Base-by-base conservation (phyloP, 2,329 filamentous ascomycete species). In the Pseudopyricularia cyperi region DNA sequence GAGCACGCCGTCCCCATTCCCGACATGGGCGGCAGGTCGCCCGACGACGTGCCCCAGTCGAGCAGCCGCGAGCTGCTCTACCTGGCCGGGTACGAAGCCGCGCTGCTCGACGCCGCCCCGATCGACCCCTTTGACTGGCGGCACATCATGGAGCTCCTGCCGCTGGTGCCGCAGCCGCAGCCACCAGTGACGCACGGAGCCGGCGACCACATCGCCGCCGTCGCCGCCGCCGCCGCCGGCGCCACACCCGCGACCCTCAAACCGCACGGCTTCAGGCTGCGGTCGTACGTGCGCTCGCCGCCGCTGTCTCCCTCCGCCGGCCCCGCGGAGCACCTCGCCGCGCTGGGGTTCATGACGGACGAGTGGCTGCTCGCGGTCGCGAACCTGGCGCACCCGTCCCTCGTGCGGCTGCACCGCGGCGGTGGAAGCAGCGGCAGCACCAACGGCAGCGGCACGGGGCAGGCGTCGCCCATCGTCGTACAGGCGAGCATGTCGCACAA, bases 101-200 rank as follows among this genome's bases (percentile, higher is more conserved):
- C 22, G 8, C 11, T 5, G n/a, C n/a, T 9, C 8, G 34, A 22
- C 34, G 2, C 24, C 22, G 7, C 11, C 12, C 11, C 17, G 19
- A 14, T n/a, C 34, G 48, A 51, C 48, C 48, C 48, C 26, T 51
- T 51, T n/a, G 48, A 51, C 9, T 51, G 48, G 48, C 50, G 50
- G 24, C 37, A 51, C 37, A 22, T 49, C 32, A 17, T 49, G 17
- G 12, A 24, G 17, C 33, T 7, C 19, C 19, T 17, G 47, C 1
- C 5, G 46, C 17, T 3, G 7, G n/a, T 3, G 37, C 19, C 7
- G 37, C 37, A 3, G 37, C 17, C n/a, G 15, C 34, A 14, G 4
- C 44, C 44, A 4, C 1, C 46, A 14, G 26, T 15, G 28, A n/a
- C 7, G 35, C 7, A 7, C 4, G 37, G 17, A 19, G 37, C 4